Evolutionary conservation across 2,329 filamentous ascomycete species (phyloP), one percentile per base, ranked within the genome.

Genomic region (Pseudofabraea citricarpa): DNA sequence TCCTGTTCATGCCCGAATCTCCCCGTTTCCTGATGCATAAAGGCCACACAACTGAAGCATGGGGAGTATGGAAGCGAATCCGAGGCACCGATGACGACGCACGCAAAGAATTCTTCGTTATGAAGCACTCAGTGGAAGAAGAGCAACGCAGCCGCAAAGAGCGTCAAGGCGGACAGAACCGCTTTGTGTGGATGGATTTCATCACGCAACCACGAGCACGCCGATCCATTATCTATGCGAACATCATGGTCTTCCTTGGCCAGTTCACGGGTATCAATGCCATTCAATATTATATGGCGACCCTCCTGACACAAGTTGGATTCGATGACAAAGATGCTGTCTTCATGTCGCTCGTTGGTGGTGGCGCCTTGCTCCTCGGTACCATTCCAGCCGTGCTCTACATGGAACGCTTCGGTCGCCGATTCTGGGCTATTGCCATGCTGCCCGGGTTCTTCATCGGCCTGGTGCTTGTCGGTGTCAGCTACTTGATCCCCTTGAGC

Each of bases 321-420:
- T 87, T 87, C 62, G 62, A 81, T 54, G 63, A 73, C 6, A 71
- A 76, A 45, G 62, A 81, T 39, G 65, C 79, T 13, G 85, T 81
- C 46, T 87, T 86, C 70, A 87, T 88, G 83, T 86, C 83, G 0
- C 72, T 87, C 0, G 83, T 88, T 12, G 83, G 84, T 3, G 83
- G 83, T 20, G 83, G 80, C 4, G 67, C 82, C 0, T 71, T 88
- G 1, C 71, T 87, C 0, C 54, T 88, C 13, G 83, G 82, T 18
- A 83, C 81, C 0, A 81, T 86, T 24, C 82, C 82, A 0, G 82
- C 81, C 0, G 78, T 83, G 43, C 72, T 85, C 58, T 76, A 77
- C 50, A 88, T 88, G 83, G 84, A 88, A 56, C 75, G 71, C 3
- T 87, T 81, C 38, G 83, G 83, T 10, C 79, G 84, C 18, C 79